Evolutionary conservation across 2,329 filamentous ascomycete genomes (phyloP).

Genomic region (Beauveria brongniartii): DNA sequence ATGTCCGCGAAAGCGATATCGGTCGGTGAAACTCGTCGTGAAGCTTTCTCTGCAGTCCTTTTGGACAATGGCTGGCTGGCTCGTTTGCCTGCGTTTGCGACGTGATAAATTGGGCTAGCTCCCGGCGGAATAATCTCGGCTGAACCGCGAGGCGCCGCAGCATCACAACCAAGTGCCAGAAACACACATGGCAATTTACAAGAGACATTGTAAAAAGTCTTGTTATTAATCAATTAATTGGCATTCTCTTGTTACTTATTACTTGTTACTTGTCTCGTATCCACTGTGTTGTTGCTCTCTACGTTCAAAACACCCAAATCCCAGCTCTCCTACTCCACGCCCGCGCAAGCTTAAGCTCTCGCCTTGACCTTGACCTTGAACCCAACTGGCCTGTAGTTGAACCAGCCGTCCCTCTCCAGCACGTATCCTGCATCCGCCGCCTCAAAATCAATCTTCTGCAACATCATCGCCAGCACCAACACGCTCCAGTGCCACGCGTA

Average conservation of each 20-base stretch:
- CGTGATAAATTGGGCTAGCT: constrained; percentile 4
- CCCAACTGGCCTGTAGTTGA: constrained; percentile 41
- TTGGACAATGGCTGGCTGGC: not conserved
- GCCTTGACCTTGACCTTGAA: constrained; percentile 36
- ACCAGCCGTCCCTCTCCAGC: constrained; percentile 42
- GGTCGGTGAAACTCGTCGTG: not conserved
- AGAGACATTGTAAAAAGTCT: no score
- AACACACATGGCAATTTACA: not conserved
- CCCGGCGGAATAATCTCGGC: constrained; percentile 5
- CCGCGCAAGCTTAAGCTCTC: constrained; percentile 16
- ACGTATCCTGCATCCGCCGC: constrained; percentile 31
- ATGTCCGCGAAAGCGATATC: not conserved
- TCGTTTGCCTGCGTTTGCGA: not conserved
- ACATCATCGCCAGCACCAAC: constrained; percentile 33
- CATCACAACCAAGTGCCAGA: not conserved
- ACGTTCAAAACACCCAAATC: not conserved
- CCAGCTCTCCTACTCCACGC: no score
- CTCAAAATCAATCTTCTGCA: constrained; percentile 39
- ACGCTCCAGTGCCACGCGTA: constrained; percentile 40
- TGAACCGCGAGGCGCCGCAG: not conserved
- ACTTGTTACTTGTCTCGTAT: no score
- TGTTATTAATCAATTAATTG: not conserved
- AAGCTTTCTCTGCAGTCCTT: not conserved
- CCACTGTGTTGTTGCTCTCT: not conserved
- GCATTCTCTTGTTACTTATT: not conserved